A percentile compares a stretch with the other conserved stretches of the same genome.
These are phyloP conservation scores for Termitomyces sp. DNA, from an alignment of 768 basidiomycete species.

Conservation along the genomic window DNA sequence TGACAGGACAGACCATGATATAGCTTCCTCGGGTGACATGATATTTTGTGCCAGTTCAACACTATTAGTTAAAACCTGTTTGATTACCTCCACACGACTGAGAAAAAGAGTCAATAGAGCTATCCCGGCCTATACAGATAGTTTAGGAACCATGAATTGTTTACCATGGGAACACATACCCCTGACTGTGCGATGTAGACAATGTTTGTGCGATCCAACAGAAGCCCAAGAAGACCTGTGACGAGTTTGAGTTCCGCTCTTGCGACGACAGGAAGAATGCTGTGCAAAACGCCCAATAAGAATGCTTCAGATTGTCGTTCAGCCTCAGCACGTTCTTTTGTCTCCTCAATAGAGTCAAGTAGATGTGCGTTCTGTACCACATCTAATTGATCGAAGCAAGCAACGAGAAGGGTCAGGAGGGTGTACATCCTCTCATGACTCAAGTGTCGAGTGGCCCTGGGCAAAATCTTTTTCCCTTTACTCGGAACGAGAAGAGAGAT, in stretches of 20 bases:
- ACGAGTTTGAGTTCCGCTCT: constrained; percentile 77
- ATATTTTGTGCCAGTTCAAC: constrained; percentile 52
- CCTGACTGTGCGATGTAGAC: constrained; percentile 70
- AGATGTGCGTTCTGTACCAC: constrained; percentile 75
- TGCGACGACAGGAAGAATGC: constrained; percentile 77
- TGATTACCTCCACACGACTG: constrained; percentile 89
- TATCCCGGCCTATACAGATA: constrained; percentile 68
- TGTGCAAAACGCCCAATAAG: constrained; percentile 79
- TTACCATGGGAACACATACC: constrained; percentile 40
- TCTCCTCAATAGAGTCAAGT: constrained; percentile 63
- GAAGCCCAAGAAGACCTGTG: constrained; percentile 77
- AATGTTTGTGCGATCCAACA: constrained; percentile 76
- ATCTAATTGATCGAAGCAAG: constrained; percentile 92
- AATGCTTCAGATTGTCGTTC: constrained; percentile 92
- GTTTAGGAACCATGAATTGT: constrained; percentile 2
- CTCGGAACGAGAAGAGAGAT: constrained; percentile 81
- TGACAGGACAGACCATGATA: constrained; percentile 53
- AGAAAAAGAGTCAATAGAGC: constrained; percentile 88
- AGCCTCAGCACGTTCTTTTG: constrained; percentile 55
- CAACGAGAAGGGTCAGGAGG: constrained; percentile 84
- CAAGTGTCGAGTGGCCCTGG: constrained; percentile 83
- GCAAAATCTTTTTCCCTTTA: constrained; percentile 92
- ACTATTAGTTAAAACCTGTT: constrained; percentile 55
- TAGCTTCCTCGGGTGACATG: constrained; percentile 60
- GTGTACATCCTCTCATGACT: constrained; percentile 76